These are phyloP conservation scores for Filobasidium floriforme DNA, from an alignment of 768 basidiomycete species.

Conservation along the genomic window DNA sequence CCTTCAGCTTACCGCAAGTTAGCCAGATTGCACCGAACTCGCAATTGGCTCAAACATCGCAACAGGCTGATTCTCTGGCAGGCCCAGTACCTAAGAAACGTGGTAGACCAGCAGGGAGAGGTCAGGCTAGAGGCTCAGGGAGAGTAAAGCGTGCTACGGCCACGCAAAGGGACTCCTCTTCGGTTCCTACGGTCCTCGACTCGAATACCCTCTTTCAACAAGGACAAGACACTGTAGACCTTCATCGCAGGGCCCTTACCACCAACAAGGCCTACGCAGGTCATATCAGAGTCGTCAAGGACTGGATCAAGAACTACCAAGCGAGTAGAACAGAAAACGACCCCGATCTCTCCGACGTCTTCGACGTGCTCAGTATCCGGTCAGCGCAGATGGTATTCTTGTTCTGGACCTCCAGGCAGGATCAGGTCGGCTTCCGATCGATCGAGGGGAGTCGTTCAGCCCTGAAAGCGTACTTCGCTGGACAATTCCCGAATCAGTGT, in stretches of 20 bases:
- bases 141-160: too few species aligned
- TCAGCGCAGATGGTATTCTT: not conserved
- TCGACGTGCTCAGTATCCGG: not conserved
- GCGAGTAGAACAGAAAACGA: not conserved
- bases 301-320: not conserved
- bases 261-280: not conserved
- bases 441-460: not conserved
- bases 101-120: too few species aligned
- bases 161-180: too few species aligned
- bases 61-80: too few species aligned
- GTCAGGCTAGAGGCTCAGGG: too few species aligned
- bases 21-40: too few species aligned
- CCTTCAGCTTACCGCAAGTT: too few species aligned
- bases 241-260: not conserved
- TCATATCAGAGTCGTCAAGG: not conserved
- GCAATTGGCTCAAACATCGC: too few species aligned
- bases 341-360: not conserved
- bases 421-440: not conserved
- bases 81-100: too few species aligned
- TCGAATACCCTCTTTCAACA: not conserved
- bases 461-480: not conserved
- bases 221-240: not conserved
- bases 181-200: not conserved
- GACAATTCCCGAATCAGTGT: not conserved
- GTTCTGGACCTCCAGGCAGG: not conserved